A percentile compares a stretch with the other conserved stretches of the same genome.
These are phyloP conservation scores for Pneumocystis murina DNA, from an alignment of 1,139 yeast genomes.

Conservation along the genomic window DNA sequence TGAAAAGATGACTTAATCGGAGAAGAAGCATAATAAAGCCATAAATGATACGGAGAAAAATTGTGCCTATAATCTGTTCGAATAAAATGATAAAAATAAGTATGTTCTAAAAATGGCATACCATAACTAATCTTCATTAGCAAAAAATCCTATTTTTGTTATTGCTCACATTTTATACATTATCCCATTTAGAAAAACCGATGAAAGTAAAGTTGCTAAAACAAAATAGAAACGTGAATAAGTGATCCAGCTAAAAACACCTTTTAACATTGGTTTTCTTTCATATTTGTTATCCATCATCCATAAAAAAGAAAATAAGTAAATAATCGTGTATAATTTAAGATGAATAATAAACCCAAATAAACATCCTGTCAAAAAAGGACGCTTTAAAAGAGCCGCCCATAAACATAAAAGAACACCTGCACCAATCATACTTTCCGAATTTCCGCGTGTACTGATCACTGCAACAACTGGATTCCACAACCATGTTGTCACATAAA, in stretches of 20 bases:
- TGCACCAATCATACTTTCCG: slow-evolving; percentile 78
- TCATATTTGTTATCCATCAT: slow-evolving; percentile 31
- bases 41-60: slow-evolving; percentile 71
- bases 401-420: slow-evolving; percentile 45
- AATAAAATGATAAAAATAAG: slow-evolving; percentile 69
- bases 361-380: slow-evolving; percentile 40
- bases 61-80: slow-evolving; percentile 90
- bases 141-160: slow-evolving; percentile 2
- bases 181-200: slow-evolving; percentile 4
- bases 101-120: slow-evolving; percentile 55
- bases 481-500: slow-evolving; percentile 58
- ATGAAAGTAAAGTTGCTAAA: slow-evolving; percentile 1
- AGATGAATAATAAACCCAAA: slow-evolving; percentile 76
- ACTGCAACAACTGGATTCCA: slow-evolving; percentile 91
- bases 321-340: slow-evolving; percentile 81
- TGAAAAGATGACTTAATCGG: slow-evolving; percentile 16
- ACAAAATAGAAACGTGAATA: background rate
- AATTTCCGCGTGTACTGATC: slow-evolving; percentile 83
- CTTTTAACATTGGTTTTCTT: slow-evolving; percentile 29
- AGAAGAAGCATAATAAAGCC: slow-evolving; percentile 40
- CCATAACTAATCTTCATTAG: slow-evolving; percentile 36
- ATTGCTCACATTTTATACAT: slow-evolving; percentile 9
- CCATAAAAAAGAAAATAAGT: slow-evolving; percentile 43
- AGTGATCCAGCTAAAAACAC: background rate
- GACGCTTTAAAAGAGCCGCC: slow-evolving; percentile 32